These are phyloP conservation scores for Colletotrichum sp. DNA, from an alignment of 2,329 filamentous ascomycete genomes.

Conservation along the genomic window DNA sequence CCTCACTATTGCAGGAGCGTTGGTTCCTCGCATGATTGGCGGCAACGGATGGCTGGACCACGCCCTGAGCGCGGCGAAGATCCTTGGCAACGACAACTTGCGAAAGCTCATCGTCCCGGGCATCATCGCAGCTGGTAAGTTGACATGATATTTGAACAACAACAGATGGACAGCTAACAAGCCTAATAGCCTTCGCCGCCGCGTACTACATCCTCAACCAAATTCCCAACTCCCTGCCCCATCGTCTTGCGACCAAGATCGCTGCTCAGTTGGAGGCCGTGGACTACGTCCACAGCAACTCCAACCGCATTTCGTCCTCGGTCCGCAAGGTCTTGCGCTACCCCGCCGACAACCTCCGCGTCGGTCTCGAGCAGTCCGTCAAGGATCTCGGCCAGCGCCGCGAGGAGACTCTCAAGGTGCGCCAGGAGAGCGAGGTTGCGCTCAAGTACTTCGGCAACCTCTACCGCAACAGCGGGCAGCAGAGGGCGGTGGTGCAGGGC, in stretches of 20 bases:
- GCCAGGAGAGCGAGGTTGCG: conserved; percentile 83
- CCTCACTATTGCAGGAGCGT: conserved; percentile 84
- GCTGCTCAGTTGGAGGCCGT: conserved; percentile 78
- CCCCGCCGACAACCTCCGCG: conserved; percentile 85
- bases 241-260: conserved; percentile 84
- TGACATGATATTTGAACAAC: background rate
- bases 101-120: conserved; percentile 82
- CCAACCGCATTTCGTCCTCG: conserved; percentile 80
- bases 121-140: conserved; percentile 78
- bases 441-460: conserved; percentile 90
- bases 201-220: conserved; percentile 83
- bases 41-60: conserved; percentile 91
- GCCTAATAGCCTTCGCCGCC: conserved; percentile 69
- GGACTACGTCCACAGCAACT: conserved; percentile 93
- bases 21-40: conserved; percentile 82
- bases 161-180: background rate
- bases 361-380: conserved; percentile 81
- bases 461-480: conserved; percentile 65
- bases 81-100: conserved; percentile 82
- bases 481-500: conserved; percentile 53
- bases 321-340: conserved; percentile 88
- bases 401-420: conserved; percentile 83
- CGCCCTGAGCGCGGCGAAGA: conserved; percentile 77
- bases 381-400: conserved; percentile 81
- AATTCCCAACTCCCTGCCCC: conserved; percentile 88